Base-by-base conservation (phyloP, 2,329 filamentous ascomycete species). In the Alternaria angustiovoidea region DNA sequence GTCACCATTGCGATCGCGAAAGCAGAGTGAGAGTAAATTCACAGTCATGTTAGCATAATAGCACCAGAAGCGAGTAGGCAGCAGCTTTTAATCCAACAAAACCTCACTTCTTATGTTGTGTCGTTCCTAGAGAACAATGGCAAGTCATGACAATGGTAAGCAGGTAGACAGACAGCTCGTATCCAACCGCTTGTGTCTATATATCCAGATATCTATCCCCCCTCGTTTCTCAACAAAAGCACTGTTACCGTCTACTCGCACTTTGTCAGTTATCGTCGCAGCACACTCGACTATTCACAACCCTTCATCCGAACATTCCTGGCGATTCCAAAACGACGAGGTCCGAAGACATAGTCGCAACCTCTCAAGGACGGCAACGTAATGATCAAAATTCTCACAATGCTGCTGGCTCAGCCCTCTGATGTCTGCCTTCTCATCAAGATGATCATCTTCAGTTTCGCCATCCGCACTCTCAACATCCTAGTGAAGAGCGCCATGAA, bases 131-230 rank as follows among this genome's bases (percentile, higher is more conserved):
- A 20, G 26, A 14, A 53, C 51, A 53, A 53, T 53, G 39, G 18
- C 18, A 53, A 53, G 51, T 28, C 9, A 14, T 26, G 32, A 53
- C 51, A 53, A 53, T 53, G 30, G 26, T 52, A 52, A 41, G 46
- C 32, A 52, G 28, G 20, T 18, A 42, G n/a, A 34, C 39, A 28
- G 14, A 39, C 24, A 1, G 7, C 8, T 8, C 6, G 7, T 16
- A 28, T 2, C 16, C 20, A 2, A 7, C 28, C 14, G 16, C 14
- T 14, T 18, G 20, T 11, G 12, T 34, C 32, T 20, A 48, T n/a
- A 22, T n/a, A 49, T 30, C 46, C 34, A 12, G 8, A 24, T 7
- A 4, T 24, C 12, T 4, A 36, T 14, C 11, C 18, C 7, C 14
- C 34, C 14, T 9, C 9, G n/a, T n/a, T 14, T 9, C 18, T 34